Base-by-base conservation (phyloP, 148 eudicot genomes). In the Silene conica region DNA sequence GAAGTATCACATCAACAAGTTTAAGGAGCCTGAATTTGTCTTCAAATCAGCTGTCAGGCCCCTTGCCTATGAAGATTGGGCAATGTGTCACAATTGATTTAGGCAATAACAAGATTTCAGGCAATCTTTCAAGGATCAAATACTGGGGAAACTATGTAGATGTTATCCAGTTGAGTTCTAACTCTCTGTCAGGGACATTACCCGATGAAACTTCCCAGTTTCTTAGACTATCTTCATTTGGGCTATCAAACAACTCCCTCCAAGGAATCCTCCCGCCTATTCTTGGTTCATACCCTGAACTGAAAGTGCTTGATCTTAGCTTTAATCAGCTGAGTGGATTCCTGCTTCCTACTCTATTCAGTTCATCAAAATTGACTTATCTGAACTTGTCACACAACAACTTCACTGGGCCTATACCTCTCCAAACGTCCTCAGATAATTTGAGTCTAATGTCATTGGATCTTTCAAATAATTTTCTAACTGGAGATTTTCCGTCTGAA, bases 31-130 rank as follows among this genome's bases (percentile, higher is more conserved):
- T 88, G 57, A 90, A 90, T 65, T 70, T 90, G 56, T 90, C 96
- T 11, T 88, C 86, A n/a, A 90, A 90, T 80, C 86, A 74, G 73
- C 82, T 90, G 55, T 88, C 96, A 25, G 96, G 92, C 26, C 71
- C 85, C 43, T 82, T 88, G 75, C 96, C 96, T 69, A 55, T 65
- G 61, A 77, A 73, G 64, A 75, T 83, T 25, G 88, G 89, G 19
- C 84, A 84, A 69, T 88, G 92, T 77, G 81, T 86, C 45, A 54
- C 78, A 21, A 71, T 90, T 46, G 96, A 90, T 80, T 76, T 90
- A 67, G 86, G 92, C 68, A 88, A 84, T 31, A 90, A 90, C 71
- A 77, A 82, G 58, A 71, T 88, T 74, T 73, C 82, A 1, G 96
- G 96, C 22, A 82, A 90, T 61, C 21, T 90, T 15, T 86, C 92